Evolutionary conservation across 106 monocot species (phyloP), one percentile per base, ranked within the genome.

Genomic region (Dioscorea zingiberensis): DNA sequence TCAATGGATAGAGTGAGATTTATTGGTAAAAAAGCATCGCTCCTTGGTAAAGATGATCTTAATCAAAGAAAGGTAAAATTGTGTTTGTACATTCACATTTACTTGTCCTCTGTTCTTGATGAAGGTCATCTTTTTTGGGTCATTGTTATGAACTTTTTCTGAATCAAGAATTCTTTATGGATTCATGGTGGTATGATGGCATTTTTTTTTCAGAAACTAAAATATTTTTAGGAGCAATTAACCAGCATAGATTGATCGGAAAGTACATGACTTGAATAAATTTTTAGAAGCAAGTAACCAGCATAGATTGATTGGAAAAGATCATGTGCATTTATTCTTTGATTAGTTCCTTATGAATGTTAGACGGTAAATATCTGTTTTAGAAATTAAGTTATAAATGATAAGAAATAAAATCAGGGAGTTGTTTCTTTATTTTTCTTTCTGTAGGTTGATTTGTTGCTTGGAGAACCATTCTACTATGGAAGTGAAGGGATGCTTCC

Each of bases 401-500:
- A 0, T 51, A 19, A 51, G 18, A 51, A 51, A 18, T 18, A 51
- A 18, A 51, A 1, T 16, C 19, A 13, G 51, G 19, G 51, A 4
- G 0, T 2, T 51, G 19, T 51, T 51, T n/a, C n/a, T n/a, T n/a
- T 15, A 51, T 4, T 16, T 51, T 63, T 64, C 18, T 58, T 73
- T 16, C 38, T 77, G 64, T 61, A 97, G 97, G 62, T 97, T 72
- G 86, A 98, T 76, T 25, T 98, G 26, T 80, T 92, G 56, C 59
- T 98, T 26, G 92, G 71, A 47, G 97, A 92, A 69, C 97, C 97
- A 63, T 98, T 92, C 77, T 98, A 86, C 72, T 76, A 70, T 76
- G 92, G 92, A 82, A 77, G 73, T 78, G 97, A 98, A 72, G 92
- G 88, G 59, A 77, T 86, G 71, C 81, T 98, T 65, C 97, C 97